These are phyloP conservation scores for Entomophthora muscae DNA, from an alignment of 371 early-diverging fungal genomes.

Conservation along the genomic window DNA sequence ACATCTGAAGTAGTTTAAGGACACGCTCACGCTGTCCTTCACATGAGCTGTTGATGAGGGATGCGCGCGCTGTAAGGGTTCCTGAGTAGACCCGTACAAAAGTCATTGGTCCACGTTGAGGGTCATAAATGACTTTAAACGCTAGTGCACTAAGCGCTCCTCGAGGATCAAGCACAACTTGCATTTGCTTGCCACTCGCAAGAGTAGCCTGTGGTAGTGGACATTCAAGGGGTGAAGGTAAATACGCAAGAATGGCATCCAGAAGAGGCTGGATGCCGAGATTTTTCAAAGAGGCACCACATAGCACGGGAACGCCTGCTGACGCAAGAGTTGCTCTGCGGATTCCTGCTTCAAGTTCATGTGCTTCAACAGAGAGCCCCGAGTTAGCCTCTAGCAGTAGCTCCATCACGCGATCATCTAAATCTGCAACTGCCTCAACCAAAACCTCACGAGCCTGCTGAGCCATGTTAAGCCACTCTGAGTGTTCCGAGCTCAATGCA, in stretches of 20 bases:
- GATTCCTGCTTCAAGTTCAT: slow-evolving; percentile 42
- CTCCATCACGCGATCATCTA: slow-evolving; percentile 75
- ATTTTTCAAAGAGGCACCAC: slow-evolving; percentile 79
- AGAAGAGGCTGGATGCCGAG: slow-evolving; percentile 83
- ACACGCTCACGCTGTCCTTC: slow-evolving; percentile 62
- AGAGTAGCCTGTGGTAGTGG: slow-evolving; percentile 38
- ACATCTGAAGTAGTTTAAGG: slow-evolving; percentile 61
- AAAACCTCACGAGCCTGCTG: slow-evolving; percentile 34
- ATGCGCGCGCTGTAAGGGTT: slow-evolving; percentile 37
- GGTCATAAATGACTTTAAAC: slow-evolving; percentile 81
- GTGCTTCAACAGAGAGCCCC: slow-evolving; percentile 34
- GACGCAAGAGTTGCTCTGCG: slow-evolving; percentile 48
- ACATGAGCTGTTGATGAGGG: slow-evolving; percentile 40
- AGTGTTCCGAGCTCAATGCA: not conserved
- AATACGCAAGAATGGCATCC: slow-evolving; percentile 71
- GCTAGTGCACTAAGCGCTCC: slow-evolving; percentile 42
- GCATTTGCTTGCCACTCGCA: slow-evolving; percentile 16
- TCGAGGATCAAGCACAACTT: slow-evolving; percentile 13
- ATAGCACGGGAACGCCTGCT: slow-evolving; percentile 64
- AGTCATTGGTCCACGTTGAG: slow-evolving; percentile 68
- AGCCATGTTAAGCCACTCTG: not conserved
- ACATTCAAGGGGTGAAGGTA: slow-evolving; percentile 65
- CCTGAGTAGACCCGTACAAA: slow-evolving; percentile 91
- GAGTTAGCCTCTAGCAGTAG: slow-evolving; percentile 57
- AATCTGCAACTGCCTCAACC: slow-evolving; percentile 66